A percentile compares a stretch with the other conserved stretches of the same genome.
Conservation (phyloP, 2,329 filamentous ascomycete species). For the Cytospora piceae region DNA sequence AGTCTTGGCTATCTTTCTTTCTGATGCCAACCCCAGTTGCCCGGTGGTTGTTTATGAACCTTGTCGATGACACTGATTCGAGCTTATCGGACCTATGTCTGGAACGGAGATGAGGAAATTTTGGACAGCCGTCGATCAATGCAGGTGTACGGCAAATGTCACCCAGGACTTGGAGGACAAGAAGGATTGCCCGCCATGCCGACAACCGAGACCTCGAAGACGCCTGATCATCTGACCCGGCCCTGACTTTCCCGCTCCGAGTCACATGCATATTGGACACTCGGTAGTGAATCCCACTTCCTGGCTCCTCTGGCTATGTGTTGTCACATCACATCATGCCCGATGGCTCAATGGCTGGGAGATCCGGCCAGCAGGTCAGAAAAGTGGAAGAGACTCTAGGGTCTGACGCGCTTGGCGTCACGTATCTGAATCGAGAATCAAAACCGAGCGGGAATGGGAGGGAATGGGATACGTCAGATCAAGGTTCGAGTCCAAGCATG, state of each 20-base stretch:
- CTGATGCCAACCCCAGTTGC: not conserved
- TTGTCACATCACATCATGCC: not conserved
- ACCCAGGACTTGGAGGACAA: not conserved
- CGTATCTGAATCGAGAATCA: not conserved
- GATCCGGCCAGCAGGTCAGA: not conserved
- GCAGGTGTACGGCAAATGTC: not conserved
- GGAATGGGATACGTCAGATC: not conserved
- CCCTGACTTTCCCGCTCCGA: not conserved
- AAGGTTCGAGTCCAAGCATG: not conserved
- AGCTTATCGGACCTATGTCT: not conserved
- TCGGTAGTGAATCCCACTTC: not conserved
- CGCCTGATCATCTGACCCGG: not conserved
- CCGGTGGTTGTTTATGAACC: too few relatives aligned
- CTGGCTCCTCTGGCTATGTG: not conserved
- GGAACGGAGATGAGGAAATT: not conserved
- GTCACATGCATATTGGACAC: not conserved
- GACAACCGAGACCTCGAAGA: not conserved
- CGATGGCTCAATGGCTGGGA: not conserved
- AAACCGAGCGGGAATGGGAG: not conserved
- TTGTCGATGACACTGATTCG: not conserved
- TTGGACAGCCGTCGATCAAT: not conserved
- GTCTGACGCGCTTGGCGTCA: not conserved
- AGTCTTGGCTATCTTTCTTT: not conserved
- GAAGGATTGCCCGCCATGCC: not conserved
- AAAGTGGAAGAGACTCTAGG: not conserved